Percentiles rank a stretch among this genome's conserved stretches.
Evolutionary conservation across 208 protist genomes (phyloP).

Genomic region (Wallacemonas sp.): DNA sequence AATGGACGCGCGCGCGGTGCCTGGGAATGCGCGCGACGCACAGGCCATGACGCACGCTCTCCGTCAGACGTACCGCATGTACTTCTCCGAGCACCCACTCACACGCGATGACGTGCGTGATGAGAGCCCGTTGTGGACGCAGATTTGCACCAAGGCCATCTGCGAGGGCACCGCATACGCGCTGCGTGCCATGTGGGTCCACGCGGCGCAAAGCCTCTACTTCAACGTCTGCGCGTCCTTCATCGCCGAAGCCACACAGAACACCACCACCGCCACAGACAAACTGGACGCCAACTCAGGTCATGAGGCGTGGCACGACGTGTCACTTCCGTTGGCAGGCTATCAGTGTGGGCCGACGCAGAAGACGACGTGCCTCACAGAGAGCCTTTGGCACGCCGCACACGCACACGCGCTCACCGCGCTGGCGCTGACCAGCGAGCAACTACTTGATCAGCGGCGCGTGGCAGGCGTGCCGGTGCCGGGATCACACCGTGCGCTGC

Average conservation of each 20-base stretch:
- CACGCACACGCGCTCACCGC: not conserved
- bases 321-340: slow-evolving; percentile 12
- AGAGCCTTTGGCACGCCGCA: not conserved
- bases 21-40: slow-evolving; percentile 48
- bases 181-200: slow-evolving; percentile 72
- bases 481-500: slow-evolving; percentile 43
- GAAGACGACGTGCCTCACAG: not conserved
- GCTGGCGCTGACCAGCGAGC: slow-evolving; percentile 18
- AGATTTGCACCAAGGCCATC: slow-evolving; percentile 70
- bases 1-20: slow-evolving; percentile 66
- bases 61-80: slow-evolving; percentile 57
- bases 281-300: too few species aligned
- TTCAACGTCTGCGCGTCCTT: slow-evolving; percentile 71
- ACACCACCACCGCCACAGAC: not conserved
- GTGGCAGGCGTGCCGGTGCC: slow-evolving; percentile 74
- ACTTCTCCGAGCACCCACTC: slow-evolving; percentile 39
- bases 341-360: not conserved
- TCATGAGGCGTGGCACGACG: too few species aligned
- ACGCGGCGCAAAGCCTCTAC: slow-evolving; percentile 77
- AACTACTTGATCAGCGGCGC: slow-evolving; percentile 42
- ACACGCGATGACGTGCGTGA: slow-evolving; percentile 36
- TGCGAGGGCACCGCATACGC: slow-evolving; percentile 47
- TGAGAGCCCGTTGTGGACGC: slow-evolving; percentile 44
- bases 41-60: slow-evolving; percentile 66
- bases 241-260: slow-evolving; percentile 10